phyloP scores from a whole-genome alignment of 108 stramenopile species.

The Pelagomonas calceolata region DNA sequence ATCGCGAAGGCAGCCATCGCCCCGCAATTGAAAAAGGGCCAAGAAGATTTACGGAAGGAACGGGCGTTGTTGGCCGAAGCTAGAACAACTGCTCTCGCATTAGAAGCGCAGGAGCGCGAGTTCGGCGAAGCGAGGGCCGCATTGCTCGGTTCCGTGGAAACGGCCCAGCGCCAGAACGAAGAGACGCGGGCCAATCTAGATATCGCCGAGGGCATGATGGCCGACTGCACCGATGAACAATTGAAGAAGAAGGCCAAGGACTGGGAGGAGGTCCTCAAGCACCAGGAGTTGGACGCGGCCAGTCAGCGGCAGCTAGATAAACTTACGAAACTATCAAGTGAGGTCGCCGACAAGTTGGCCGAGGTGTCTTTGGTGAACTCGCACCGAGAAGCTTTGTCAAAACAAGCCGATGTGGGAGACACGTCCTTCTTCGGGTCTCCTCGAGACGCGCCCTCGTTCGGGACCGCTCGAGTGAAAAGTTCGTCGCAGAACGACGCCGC shows the following conservation, averaged over 20 bases:
- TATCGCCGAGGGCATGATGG: background rate
- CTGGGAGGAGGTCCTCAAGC: background rate
- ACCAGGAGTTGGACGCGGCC: background rate
- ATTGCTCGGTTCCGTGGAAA: background rate
- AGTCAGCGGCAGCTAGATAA: background rate
- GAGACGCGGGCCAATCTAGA: background rate
- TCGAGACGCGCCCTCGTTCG: no score
- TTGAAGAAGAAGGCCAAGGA: background rate
- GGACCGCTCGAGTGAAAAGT: no score
- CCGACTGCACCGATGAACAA: background rate
- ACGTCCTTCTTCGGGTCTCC: no score
- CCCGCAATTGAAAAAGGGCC: background rate
- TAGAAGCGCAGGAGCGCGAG: background rate
- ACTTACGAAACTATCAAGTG: background rate
- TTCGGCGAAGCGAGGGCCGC: background rate
- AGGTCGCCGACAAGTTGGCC: background rate
- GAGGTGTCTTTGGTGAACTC: background rate
- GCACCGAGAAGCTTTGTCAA: no score
- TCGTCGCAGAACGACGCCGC: no score
- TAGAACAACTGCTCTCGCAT: no score
- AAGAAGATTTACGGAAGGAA: background rate
- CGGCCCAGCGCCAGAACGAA: background rate
- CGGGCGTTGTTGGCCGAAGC: background rate
- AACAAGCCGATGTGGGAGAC: no score
- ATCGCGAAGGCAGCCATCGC: background rate